A percentile compares a stretch with the other conserved stretches of the same genome.
These are phyloP conservation scores for Noccaea bulbosa DNA, from an alignment of 345 rosid species.

Conservation along the genomic window DNA sequence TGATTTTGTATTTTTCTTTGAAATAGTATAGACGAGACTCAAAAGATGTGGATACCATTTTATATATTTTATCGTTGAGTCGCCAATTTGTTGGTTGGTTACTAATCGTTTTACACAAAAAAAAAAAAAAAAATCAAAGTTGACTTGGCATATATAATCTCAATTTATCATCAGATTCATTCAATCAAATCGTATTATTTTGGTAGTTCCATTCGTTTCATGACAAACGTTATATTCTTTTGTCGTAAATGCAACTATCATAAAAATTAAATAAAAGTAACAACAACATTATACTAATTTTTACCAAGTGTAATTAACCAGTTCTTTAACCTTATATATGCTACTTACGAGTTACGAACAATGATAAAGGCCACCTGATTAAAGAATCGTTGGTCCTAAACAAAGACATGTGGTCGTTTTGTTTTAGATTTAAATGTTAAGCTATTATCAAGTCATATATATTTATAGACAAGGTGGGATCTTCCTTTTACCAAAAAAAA, in stretches of 20 bases:
- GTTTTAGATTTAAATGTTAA: slow-evolving; percentile 2
- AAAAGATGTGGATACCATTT: slow-evolving; percentile 4
- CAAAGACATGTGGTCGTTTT: slow-evolving; percentile 18
- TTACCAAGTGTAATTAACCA: not conserved
- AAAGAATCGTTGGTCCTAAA: slow-evolving; percentile 4
- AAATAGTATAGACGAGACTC: slow-evolving; percentile 1
- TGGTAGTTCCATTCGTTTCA: slow-evolving; percentile 29
- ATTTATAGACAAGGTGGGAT: not conserved
- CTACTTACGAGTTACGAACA: not conserved
- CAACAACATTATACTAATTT: not conserved
- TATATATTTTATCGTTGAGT: slow-evolving; percentile 9
- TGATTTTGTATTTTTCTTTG: not conserved
- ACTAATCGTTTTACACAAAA: not conserved
- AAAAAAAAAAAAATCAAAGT: not conserved
- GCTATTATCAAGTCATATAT: not conserved
- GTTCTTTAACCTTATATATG: not conserved
- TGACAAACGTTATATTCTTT: not conserved
- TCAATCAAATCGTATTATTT: slow-evolving; percentile 26
- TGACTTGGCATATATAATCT: slow-evolving; percentile 10
- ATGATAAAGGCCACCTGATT: not conserved
- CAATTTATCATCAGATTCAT: slow-evolving; percentile 27
- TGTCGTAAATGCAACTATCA: slow-evolving; percentile 14
- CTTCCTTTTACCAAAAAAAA: too few relatives aligned
- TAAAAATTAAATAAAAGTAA: not conserved
- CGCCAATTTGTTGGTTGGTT: slow-evolving; percentile 19